Evolutionary conservation across 169 alveolate genomes (phyloP).

Genomic region (Cryptosporidium ubiquitum): DNA sequence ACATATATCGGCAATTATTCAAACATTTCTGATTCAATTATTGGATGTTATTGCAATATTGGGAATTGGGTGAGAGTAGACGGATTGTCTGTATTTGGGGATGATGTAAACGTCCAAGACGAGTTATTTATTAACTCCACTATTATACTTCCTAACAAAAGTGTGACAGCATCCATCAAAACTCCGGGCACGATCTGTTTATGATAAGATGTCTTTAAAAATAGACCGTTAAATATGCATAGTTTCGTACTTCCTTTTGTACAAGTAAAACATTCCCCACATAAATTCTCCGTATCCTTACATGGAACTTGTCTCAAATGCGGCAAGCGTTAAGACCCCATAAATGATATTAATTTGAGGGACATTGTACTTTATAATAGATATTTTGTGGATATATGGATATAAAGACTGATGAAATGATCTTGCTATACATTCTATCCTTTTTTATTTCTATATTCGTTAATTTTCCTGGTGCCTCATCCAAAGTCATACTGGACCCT

Average conservation of each 20-base stretch:
- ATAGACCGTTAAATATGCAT: neutral
- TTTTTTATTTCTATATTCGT: neutral
- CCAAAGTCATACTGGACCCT: slow-evolving; percentile 39
- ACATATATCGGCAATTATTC: slow-evolving; percentile 83
- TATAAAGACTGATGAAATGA: neutral
- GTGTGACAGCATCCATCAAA: slow-evolving; percentile 30
- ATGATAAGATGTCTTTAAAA: neutral
- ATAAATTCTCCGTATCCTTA: neutral
- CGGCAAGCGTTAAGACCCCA: slow-evolving; percentile 7
- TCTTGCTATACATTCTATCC: neutral
- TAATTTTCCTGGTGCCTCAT: neutral
- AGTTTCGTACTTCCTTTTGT: neutral
- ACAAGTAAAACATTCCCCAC: neutral
- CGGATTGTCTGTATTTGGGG: slow-evolving; percentile 93
- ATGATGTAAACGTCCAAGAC: slow-evolving; percentile 90
- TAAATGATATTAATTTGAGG: neutral
- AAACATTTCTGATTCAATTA: slow-evolving; percentile 88
- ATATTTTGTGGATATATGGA: neutral
- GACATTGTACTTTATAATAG: neutral
- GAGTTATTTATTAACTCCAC: slow-evolving; percentile 90
- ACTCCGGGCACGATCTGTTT: slow-evolving; percentile 33
- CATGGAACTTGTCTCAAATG: slow-evolving; percentile 22
- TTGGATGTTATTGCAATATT: slow-evolving; percentile 92
- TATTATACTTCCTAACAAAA: slow-evolving; percentile 91
- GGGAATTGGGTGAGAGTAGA: slow-evolving; percentile 96